phyloP scores from a whole-genome alignment of 73 alveolate genomes.

The Paramecium bursaria region DNA sequence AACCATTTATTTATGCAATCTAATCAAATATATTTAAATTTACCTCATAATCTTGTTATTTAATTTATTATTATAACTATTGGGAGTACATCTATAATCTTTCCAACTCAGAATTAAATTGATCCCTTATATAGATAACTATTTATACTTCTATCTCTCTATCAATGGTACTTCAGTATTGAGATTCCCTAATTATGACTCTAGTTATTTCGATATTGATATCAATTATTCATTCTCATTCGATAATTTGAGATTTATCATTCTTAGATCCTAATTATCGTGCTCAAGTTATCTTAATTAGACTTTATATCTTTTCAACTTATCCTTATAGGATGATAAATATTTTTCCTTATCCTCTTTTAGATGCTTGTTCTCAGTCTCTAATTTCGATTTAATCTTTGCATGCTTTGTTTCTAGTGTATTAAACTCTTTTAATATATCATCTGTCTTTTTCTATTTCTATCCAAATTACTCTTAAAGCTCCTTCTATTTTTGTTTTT shows the following conservation, averaged over 20 bases:
- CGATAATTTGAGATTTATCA: constrained; percentile 19
- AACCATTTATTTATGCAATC: constrained; percentile 15
- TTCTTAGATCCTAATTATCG: not conserved
- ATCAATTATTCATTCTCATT: constrained; percentile 26
- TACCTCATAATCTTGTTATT: constrained; percentile 50
- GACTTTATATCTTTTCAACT: constrained; percentile 18
- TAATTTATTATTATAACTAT: constrained; percentile 5
- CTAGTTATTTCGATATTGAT: constrained; percentile 25
- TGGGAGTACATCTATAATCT: not conserved
- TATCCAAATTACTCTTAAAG: not conserved
- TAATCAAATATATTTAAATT: constrained; percentile 8
- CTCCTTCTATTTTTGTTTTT: constrained; percentile 8
- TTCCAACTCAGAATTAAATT: constrained; percentile 29
- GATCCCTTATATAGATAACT: not conserved
- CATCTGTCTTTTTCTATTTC: constrained; percentile 30
- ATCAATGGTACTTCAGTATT: constrained; percentile 28
- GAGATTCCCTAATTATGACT: constrained; percentile 22
- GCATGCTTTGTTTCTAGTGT: constrained; percentile 9
- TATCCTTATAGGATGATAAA: not conserved
- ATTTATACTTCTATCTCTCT: constrained; percentile 27
- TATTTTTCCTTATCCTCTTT: constrained; percentile 27
- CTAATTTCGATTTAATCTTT: constrained; percentile 40
- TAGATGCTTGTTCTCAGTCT: constrained; percentile 27
- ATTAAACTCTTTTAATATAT: constrained; percentile 30
- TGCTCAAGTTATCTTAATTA: not conserved